Evolutionary conservation across 805 yeast species (phyloP).

Genomic region (Millerozyma miso): DNA sequence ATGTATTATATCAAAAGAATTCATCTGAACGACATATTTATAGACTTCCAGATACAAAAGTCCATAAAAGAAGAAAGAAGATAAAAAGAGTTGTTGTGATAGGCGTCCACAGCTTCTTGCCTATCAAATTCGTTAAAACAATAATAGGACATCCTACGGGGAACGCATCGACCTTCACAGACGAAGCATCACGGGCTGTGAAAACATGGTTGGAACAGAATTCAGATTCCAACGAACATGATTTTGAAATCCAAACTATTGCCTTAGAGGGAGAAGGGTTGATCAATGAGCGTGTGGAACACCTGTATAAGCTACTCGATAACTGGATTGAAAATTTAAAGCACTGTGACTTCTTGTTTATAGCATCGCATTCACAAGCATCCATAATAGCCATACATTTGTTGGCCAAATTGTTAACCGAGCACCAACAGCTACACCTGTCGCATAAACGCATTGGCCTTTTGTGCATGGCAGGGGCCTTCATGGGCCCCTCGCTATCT

Average conservation of each 20-base stretch:
- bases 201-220: slow-evolving; percentile 21
- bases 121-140: slow-evolving; percentile 34
- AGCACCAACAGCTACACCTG: slow-evolving; percentile 3
- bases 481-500: slow-evolving; percentile 28
- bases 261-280: slow-evolving; percentile 40
- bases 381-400: slow-evolving; percentile 29
- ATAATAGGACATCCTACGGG: slow-evolving; percentile 37
- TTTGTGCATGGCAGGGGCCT: slow-evolving; percentile 33
- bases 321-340: slow-evolving; percentile 31
- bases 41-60: slow-evolving; percentile 6
- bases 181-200: slow-evolving; percentile 26
- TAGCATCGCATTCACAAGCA: slow-evolving; percentile 33
- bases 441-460: slow-evolving; percentile 24
- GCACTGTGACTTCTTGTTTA: slow-evolving; percentile 27
- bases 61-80: slow-evolving; percentile 8
- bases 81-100: slow-evolving; percentile 26
- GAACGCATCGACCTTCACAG: slow-evolving; percentile 24
- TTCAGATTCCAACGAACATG: slow-evolving; percentile 4
- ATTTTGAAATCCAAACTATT: slow-evolving; percentile 28
- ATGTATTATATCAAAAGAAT: slow-evolving; percentile 16
- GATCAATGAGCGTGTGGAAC: slow-evolving; percentile 23
- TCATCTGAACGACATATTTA: slow-evolving; percentile 26
- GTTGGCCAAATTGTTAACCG: slow-evolving; percentile 17
- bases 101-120: slow-evolving; percentile 38
- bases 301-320: slow-evolving; percentile 19